Evolutionary conservation across 2,329 filamentous ascomycete species (phyloP).

Genomic region (Colletotrichum tamarilloi): DNA sequence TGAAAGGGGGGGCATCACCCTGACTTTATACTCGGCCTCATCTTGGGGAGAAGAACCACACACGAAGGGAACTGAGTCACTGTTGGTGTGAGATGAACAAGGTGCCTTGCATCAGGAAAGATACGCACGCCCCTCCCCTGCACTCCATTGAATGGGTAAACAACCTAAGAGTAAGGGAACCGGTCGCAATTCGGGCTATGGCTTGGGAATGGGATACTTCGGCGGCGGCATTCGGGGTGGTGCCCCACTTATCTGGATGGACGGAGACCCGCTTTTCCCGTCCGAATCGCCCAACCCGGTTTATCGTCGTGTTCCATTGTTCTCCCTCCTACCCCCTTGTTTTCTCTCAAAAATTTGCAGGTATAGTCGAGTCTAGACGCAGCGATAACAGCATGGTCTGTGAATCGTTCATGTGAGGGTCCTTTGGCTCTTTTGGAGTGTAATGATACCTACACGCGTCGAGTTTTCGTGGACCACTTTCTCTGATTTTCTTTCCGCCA

Average conservation of each 20-base stretch:
- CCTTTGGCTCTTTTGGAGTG: too few species aligned
- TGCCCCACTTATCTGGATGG: not conserved
- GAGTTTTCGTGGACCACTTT: not conserved
- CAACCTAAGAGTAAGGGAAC: not conserved
- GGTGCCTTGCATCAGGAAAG: not conserved
- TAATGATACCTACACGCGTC: too few species aligned
- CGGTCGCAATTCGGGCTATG: slow-evolving; percentile 29
- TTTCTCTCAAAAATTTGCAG: not conserved
- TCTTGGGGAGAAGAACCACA: not conserved
- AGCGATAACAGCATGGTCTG: not conserved
- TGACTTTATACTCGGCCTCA: slow-evolving; percentile 14
- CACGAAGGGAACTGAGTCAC: not conserved
- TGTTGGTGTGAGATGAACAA: not conserved
- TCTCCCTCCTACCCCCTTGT: too few species aligned
- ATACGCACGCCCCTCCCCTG: not conserved
- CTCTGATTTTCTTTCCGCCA: not conserved
- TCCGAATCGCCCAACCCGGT: slow-evolving; percentile 23
- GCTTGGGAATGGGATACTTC: slow-evolving; percentile 2
- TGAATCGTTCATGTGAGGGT: slow-evolving; percentile 17
- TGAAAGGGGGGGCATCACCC: not conserved
- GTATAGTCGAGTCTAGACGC: not conserved
- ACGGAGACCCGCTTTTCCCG: slow-evolving; percentile 21
- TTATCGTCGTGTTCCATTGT: not conserved
- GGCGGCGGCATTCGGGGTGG: slow-evolving; percentile 33
- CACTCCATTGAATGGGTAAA: too few species aligned